These are phyloP conservation scores for Vaccinium macrocarpon DNA, from an alignment of 148 eudicot species.

Conservation along the genomic window DNA sequence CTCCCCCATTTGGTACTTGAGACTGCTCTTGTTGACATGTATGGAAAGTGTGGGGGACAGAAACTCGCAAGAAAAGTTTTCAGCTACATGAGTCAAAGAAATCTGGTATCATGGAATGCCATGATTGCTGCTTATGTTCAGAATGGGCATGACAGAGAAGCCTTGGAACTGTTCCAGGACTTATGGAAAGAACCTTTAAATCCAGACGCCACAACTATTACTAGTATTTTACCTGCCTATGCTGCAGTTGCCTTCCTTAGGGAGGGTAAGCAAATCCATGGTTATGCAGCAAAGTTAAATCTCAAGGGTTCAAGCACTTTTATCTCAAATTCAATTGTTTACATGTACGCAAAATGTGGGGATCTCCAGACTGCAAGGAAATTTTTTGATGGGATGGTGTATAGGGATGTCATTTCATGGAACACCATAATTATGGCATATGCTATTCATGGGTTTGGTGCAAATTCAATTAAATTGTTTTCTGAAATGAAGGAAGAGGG, in stretches of 20 bases:
- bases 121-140: slow-evolving; percentile 59
- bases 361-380: slow-evolving; percentile 44
- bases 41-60: too few relatives aligned
- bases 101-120: slow-evolving; percentile 56
- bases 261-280: slow-evolving; percentile 69
- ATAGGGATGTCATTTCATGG: slow-evolving; percentile 72
- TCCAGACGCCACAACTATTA: slow-evolving; percentile 55
- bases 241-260: slow-evolving; percentile 53
- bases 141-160: slow-evolving; percentile 40
- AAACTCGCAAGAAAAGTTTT: too few relatives aligned
- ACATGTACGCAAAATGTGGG: slow-evolving; percentile 77
- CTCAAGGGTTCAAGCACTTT: slow-evolving; percentile 22
- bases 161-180: slow-evolving; percentile 35
- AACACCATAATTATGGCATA: slow-evolving; percentile 73
- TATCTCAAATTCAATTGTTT: slow-evolving; percentile 48
- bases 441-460: slow-evolving; percentile 65
- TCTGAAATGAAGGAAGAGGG: slow-evolving; percentile 48
- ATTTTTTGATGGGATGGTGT: slow-evolving; percentile 38
- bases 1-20: slow-evolving; percentile 8
- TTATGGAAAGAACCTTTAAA: slow-evolving; percentile 27
- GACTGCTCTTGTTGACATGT: slow-evolving; percentile 33
- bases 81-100: slow-evolving; percentile 20
- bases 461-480: slow-evolving; percentile 44
- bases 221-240: slow-evolving; percentile 54
- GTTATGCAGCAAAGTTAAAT: slow-evolving; percentile 30